Evolutionary conservation across 129 eudicot genomes (phyloP), one percentile per base, ranked within the genome.

Genomic region (Saussurea involucrata): DNA sequence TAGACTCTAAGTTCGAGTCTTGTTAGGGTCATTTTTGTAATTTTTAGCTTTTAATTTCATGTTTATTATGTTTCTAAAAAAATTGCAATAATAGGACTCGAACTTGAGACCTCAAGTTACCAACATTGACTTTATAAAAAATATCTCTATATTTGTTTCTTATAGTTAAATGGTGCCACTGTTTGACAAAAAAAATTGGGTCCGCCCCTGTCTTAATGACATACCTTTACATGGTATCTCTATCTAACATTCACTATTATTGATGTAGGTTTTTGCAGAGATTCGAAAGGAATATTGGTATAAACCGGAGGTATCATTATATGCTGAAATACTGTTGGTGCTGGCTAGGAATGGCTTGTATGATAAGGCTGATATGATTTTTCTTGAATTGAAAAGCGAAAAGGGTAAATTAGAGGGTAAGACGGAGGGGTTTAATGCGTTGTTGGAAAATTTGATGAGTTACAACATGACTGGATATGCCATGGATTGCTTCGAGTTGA

Each of bases 261-360:
- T 73, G 76, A 63, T 83, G 20, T 82, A 92, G 95, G 97, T 81
- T 27, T 92, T 92, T 80, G 88, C 67, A 72, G 95, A 87, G 61
- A 75, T 92, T 12, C 86, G 72, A 83, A 89, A 85, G 77, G 97
- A 92, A 76, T 42, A 85, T n/a, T 92, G 95, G 95, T 92, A 92
- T 66, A 92, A 78, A 72, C 90, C 95, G 11, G 82, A 80, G 37
- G 44, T 89, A 71, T 64, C 73, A 9, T 78, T 92, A 63, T 89
- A 89, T 42, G 81, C 88, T 0, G 92, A 89, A 72, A 81, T 89
- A 28, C 84, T 92, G 18, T 67, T 79, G 74, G 91, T 74, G 34
- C 79, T 91, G 79, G 94, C 87, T 77, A 76, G 79, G 77, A 88
- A 88, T 25, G 78, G 72, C 72, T 69, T 87, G 76, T 74, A 85